Conservation (phyloP, 768 basidiomycete genomes). For the Panellus pusillus region DNA sequence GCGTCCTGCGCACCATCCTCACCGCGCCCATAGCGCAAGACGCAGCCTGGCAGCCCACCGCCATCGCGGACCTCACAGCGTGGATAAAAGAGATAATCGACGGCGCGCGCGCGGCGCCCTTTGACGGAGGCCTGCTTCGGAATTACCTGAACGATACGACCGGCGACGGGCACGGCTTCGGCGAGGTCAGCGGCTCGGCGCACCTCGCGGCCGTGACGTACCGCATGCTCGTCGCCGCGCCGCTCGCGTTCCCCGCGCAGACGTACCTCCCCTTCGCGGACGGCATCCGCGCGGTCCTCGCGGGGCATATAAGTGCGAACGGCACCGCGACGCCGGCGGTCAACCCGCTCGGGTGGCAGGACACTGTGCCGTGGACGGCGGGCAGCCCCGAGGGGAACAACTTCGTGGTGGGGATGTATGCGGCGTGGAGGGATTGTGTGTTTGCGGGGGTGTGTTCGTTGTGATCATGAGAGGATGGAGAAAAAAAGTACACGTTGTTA, state of each 20-base stretch:
- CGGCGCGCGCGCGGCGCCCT: conserved; percentile 19
- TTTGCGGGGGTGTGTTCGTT: too few relatives aligned
- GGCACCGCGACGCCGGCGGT: conserved; percentile 36
- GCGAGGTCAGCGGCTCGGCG: conserved; percentile 41
- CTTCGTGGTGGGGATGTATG: too few relatives aligned
- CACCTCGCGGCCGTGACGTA: conserved; percentile 40
- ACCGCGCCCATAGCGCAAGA: conserved; percentile 33
- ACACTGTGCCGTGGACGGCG: conserved; percentile 29
- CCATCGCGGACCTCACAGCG: conserved; percentile 31
- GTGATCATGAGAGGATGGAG: too few relatives aligned
- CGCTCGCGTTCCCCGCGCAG: conserved; percentile 13
- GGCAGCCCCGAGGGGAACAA: conserved; percentile 15
- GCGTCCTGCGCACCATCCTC: conserved; percentile 25
- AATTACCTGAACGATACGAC: conserved; percentile 21
- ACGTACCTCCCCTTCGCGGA: conserved; percentile 26
- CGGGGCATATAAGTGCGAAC: conserved; percentile 28
- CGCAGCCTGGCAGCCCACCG: conserved; percentile 23
- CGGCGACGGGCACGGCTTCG: conserved; percentile 15
- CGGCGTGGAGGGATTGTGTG: too few relatives aligned
- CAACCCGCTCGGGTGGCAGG: conserved; percentile 37
- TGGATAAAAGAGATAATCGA: conserved; percentile 45
- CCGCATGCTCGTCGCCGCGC: conserved; percentile 27
- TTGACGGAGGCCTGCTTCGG: conserved; percentile 13
- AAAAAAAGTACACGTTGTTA: too few relatives aligned
- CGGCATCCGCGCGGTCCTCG: conserved; percentile 27